Evolutionary conservation across 331 rosid species (phyloP), one percentile per base, ranked within the genome.

Genomic region (Pyracantha coccinea): DNA sequence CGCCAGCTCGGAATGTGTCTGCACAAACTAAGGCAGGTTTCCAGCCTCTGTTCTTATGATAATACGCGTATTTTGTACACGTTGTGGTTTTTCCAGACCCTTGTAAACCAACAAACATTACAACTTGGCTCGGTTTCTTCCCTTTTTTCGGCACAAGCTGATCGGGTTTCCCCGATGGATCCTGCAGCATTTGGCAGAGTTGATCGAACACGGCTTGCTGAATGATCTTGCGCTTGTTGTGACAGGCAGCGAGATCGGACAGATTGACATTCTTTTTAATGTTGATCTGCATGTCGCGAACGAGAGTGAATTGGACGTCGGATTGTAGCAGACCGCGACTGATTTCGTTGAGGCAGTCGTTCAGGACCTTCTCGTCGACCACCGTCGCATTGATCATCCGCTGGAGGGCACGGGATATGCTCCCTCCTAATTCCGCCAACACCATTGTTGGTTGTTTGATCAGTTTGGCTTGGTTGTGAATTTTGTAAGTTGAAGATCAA

Each of bases 101-200:
- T 89, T 93, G 98, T 74, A 93, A 85, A 76, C 97, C 96, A 33
- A 91, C 94, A 77, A 93, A 93, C 98, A 93, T 91, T 44, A 93
- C 91, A 60, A 93, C 94, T 16, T 50, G 20, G 41, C 92, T 88
- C 19, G 90, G 9, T 77, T 93, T 89, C 60, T 54, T 50, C 27
- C 94, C 91, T 45, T 91, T 89, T 80, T 91, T 87, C 27, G 88
- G 97, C 72, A 90, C 73, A 77, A 91, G 71, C 92, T 50, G 55
- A 50, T 50, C 8, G 59, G 6, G 94, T 96, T 82, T 93, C 90
- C 57, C 98, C 6, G 20, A 94, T 31, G 96, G 93, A 76, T 91
- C 98, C 19, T 16, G 55, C 83, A 89, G 82, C 62, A 93, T 91
- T 72, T 88, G 91, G 88, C 97, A 89, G 61, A 93, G 92, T 74